These are phyloP conservation scores for Penicillium soppii DNA, from an alignment of 495 filamentous ascomycete species.

Conservation along the genomic window DNA sequence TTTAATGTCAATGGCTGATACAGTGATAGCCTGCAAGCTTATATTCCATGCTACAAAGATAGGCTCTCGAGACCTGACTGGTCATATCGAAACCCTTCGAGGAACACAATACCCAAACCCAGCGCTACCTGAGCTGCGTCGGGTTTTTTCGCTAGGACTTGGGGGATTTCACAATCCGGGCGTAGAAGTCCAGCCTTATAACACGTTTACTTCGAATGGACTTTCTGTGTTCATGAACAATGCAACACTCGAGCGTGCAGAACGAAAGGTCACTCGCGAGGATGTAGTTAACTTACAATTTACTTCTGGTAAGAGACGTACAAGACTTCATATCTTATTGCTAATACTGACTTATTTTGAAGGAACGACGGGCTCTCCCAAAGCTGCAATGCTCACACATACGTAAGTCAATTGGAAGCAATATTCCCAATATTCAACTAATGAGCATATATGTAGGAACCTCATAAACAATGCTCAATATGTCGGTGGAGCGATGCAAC, in stretches of 20 bases:
- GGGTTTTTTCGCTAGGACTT: constrained; percentile 11
- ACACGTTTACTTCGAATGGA: constrained; percentile 6
- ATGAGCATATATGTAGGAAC: constrained; percentile 25
- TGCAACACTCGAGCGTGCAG: constrained; percentile 3
- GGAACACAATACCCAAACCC: background rate
- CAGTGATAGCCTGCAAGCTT: constrained; percentile 12
- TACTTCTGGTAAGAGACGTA: constrained; percentile 72
- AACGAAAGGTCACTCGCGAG: constrained; percentile 41
- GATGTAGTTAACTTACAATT: constrained; percentile 89
- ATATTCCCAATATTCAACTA: background rate
- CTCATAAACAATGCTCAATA: constrained; percentile 80
- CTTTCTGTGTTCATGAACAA: constrained; percentile 8
- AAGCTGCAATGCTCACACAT: constrained; percentile 81
- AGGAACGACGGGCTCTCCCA: constrained; percentile 72
- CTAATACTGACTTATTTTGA: background rate
- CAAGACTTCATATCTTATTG: background rate
- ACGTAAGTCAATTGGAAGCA: constrained; percentile 31
- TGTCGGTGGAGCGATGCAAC: constrained; percentile 70
- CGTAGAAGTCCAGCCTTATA: constrained; percentile 15
- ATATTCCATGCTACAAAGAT: constrained; percentile 16
- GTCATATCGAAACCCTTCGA: constrained; percentile 11
- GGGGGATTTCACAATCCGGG: background rate
- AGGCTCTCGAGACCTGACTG: constrained; percentile 4
- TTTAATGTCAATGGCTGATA: background rate
- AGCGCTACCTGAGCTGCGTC: constrained; percentile 11